These are phyloP conservation scores for Talaromyces sp. DNA, from an alignment of 2,329 filamentous ascomycete species.

Conservation along the genomic window DNA sequence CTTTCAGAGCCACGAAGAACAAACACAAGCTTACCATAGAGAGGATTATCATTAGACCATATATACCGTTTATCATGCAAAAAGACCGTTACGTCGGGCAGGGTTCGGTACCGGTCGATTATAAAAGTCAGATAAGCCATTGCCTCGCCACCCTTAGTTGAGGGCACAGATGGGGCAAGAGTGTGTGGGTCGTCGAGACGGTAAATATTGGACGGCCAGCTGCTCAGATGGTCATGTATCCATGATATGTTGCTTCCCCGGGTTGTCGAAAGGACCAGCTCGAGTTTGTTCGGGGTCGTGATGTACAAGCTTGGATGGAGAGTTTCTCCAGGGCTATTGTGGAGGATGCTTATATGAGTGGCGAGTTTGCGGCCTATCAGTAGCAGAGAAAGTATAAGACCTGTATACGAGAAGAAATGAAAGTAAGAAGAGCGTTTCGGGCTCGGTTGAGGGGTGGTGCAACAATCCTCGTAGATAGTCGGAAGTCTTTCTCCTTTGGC, in stretches of 20 bases:
- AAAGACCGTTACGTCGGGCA: conserved; percentile 36
- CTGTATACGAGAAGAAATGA: not conserved
- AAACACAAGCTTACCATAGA: conserved; percentile 34
- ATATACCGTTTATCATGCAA: conserved; percentile 39
- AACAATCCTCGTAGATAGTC: not conserved
- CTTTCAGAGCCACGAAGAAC: not conserved
- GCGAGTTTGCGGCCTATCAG: not conserved
- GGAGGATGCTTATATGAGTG: not conserved
- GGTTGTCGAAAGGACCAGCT: not conserved
- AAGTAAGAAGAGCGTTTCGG: not conserved
- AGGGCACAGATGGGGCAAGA: conserved; percentile 25
- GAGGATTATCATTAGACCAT: conserved; percentile 40
- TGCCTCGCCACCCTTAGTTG: conserved; percentile 43
- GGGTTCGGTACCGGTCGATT: conserved; percentile 39
- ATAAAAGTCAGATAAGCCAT: conserved; percentile 44
- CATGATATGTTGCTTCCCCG: not conserved
- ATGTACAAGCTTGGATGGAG: not conserved
- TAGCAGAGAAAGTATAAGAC: not conserved
- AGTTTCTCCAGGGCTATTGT: not conserved
- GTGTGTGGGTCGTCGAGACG: not conserved
- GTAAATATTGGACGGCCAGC: not conserved
- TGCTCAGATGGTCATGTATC: not conserved
- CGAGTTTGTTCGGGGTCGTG: not conserved
- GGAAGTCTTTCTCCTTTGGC: not conserved
- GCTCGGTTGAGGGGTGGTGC: not conserved